A percentile compares a stretch with the other conserved stretches of the same genome.
Evolutionary conservation across 192 early-diverging fungal genomes (phyloP).

Genomic region (Backusella tuberculispora): DNA sequence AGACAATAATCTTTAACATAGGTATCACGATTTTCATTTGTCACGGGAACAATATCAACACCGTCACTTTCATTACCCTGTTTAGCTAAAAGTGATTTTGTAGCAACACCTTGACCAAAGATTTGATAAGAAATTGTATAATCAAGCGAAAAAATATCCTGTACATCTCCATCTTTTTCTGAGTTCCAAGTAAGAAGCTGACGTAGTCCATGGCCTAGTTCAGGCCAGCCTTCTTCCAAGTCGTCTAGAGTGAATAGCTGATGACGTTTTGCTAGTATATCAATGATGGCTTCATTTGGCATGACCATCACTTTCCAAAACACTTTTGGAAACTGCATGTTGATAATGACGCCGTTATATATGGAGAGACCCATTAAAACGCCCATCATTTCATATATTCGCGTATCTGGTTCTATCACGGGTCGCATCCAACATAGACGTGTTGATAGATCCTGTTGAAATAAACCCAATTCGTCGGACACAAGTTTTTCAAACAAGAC

Average conservation of each 20-base stretch:
- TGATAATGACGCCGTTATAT: conserved; percentile 83
- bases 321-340: conserved; percentile 70
- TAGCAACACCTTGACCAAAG: conserved; percentile 53
- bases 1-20: conserved; percentile 76
- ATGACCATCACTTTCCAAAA: conserved; percentile 63
- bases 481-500: conserved; percentile 75
- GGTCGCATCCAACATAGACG: conserved; percentile 77
- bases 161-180: conserved; percentile 61
- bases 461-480: conserved; percentile 74
- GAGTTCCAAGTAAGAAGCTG: conserved; percentile 75
- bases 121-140: conserved; percentile 78
- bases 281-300: conserved; percentile 1
- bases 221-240: conserved; percentile 32
- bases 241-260: conserved; percentile 17
- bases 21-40: conserved; percentile 69
- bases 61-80: conserved; percentile 36
- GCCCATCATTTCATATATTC: conserved; percentile 81
- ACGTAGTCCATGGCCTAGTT: conserved; percentile 72
- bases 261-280: not conserved
- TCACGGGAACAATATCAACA: conserved; percentile 59
- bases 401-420: conserved; percentile 30
- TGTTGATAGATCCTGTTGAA: conserved; percentile 62
- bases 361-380: conserved; percentile 84
- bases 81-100: conserved; percentile 52
- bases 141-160: conserved; percentile 79